Evolutionary conservation across 73 alveolate species (phyloP).

Genomic region (Paramecium tetraurelia): DNA sequence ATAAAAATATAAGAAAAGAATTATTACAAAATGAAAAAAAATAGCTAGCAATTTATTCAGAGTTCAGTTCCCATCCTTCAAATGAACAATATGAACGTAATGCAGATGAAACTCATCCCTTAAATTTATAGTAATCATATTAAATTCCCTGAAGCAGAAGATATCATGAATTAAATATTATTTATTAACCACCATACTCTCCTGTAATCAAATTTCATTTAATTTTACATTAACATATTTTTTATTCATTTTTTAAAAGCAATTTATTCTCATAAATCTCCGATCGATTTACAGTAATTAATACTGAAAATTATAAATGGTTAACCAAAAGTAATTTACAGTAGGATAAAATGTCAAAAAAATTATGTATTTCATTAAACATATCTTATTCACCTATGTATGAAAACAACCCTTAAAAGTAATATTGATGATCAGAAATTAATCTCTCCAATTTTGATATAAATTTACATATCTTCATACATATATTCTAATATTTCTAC

Average conservation of each 20-base stretch:
- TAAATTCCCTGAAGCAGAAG: neutral
- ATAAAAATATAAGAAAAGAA: neutral
- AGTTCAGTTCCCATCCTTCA: neutral
- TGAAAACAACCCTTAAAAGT: too few species aligned
- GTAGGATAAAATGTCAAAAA: neutral
- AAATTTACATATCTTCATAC: too few species aligned
- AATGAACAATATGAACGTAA: neutral
- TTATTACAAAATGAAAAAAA: neutral
- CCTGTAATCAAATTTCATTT: neutral
- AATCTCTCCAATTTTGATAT: too few species aligned
- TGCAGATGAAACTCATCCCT: neutral
- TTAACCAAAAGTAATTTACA: too few species aligned
- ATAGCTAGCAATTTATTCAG: neutral
- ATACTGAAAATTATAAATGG: too few species aligned
- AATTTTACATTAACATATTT: neutral
- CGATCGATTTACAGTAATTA: too few species aligned
- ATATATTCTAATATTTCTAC: too few species aligned
- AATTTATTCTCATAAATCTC: too few species aligned
- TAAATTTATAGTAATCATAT: neutral
- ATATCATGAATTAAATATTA: neutral
- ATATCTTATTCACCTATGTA: too few species aligned
- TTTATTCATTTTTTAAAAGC: neutral
- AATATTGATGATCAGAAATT: too few species aligned
- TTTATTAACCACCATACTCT: neutral
- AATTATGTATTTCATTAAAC: too few species aligned